Base-by-base conservation (phyloP, 2,329 filamentous ascomycete genomes). In the Penicillium fuscoglaucum region DNA sequence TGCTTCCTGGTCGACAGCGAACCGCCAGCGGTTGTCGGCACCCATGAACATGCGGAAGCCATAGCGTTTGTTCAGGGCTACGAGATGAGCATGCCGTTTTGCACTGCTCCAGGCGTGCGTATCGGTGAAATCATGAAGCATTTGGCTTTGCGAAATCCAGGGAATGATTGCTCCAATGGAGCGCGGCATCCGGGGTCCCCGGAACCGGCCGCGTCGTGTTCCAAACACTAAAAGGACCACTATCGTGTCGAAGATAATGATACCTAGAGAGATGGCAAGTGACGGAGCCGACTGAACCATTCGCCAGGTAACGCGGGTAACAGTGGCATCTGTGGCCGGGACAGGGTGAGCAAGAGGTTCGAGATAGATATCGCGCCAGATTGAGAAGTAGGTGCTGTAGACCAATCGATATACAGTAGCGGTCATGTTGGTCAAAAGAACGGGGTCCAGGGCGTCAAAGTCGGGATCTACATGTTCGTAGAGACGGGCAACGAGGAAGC, bases 371-470 rank as follows among this genome's bases (percentile, higher is more conserved):
- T 69, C 61, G 8, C 67, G 67, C 71, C 71, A 74, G n/a, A 73
- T 62, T 1, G 71, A 70, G 48, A 74, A 73, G 48, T 74, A 74
- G 13, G 72, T 73, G 45, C 68, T 68, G 49, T 72, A 74, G 1
- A 73, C 72, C 71, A 71, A 74, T 52, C 72, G 69, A 41, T 73
- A 74, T 8, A 74, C 70, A 5, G 53, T 63, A 39, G 65, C 66
- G 12, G 70, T 72, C 24, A 72, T 57, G 12, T 62, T 45, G 5
- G 64, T 70, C 43, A 74, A 46, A 10, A 60, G 58, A 3, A 31
- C 33, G 0, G 66, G n/a, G n/a, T 71, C 53, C 13, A 74, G 59
- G 0, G 66, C 58, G n/a, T 65, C 63, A 28, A 73, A 62, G 1
- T 65, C 55, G 4, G 66, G 48, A 24, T 68, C 63, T 24, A 58